These are phyloP conservation scores for Cicer bijugum DNA, from an alignment of 306 rosid species.

Conservation along the genomic window DNA sequence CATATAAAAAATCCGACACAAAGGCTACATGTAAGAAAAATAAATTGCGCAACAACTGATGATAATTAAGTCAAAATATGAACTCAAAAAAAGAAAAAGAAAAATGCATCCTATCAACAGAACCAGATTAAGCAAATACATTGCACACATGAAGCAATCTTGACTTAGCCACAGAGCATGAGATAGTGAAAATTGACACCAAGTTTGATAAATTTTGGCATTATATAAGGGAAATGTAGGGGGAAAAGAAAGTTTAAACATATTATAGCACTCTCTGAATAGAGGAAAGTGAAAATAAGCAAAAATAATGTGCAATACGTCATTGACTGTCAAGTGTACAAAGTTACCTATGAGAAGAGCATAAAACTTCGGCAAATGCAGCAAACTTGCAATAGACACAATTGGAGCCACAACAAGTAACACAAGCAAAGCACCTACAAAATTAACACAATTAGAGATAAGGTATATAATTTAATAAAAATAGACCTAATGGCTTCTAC, in stretches of 20 bases:
- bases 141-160: conserved; percentile 19
- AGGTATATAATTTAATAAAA: conserved; percentile 5
- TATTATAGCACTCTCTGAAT: not conserved
- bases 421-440: conserved; percentile 73
- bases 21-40: conserved; percentile 29
- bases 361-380: conserved; percentile 75
- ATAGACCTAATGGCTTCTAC: no score
- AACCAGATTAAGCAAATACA: not conserved
- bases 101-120: not conserved
- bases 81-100: not conserved
- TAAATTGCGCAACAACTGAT: conserved; percentile 21
- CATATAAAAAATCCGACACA: conserved; percentile 41
- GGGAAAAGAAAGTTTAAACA: not conserved
- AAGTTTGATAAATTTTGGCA: conserved; percentile 16
- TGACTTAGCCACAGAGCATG: not conserved
- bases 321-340: conserved; percentile 5
- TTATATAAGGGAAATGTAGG: not conserved
- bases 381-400: conserved; percentile 57
- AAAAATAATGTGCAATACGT: not conserved
- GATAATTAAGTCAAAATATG: conserved; percentile 5
- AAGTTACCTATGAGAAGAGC: conserved; percentile 68
- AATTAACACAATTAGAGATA: conserved; percentile 28
- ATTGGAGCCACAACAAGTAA: conserved; percentile 70
- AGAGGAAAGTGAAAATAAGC: conserved; percentile 8
- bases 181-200: conserved; percentile 22